Conservation (phyloP, 1,284 basidiomycete genomes). For the Puccinia sorghi region DNA sequence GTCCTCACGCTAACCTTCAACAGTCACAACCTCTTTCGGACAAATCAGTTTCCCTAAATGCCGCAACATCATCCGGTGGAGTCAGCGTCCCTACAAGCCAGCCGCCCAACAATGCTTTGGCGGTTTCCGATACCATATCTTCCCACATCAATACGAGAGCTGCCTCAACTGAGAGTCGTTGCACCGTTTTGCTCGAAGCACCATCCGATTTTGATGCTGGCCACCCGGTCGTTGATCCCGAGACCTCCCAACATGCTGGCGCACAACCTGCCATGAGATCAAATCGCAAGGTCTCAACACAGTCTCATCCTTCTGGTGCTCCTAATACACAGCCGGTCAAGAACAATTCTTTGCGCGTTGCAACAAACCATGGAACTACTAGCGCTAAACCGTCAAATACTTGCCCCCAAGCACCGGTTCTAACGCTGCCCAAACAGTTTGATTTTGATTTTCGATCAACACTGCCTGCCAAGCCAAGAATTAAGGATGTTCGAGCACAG, state of each 20-base stretch:
- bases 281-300: neutral
- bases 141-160: neutral
- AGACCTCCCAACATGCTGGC: neutral
- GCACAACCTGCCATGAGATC: neutral
- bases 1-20: neutral
- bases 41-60: neutral
- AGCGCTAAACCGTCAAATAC: neutral
- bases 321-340: neutral
- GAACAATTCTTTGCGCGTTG: neutral
- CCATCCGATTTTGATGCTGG: constrained; percentile 11
- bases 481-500: constrained; percentile 32
- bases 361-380: neutral
- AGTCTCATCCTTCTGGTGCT: neutral
- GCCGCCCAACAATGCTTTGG: neutral
- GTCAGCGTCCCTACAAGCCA: neutral
- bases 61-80: neutral
- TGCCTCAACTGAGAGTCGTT: constrained; percentile 17
- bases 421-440: constrained; percentile 46
- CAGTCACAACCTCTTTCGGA: neutral
- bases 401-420: constrained; percentile 8
- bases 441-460: constrained; percentile 29
- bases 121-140: neutral
- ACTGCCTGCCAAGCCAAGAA: constrained; percentile 20
- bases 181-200: constrained; percentile 10
- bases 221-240: neutral